Evolutionary conservation across 164 flowering plant species (phyloP), one percentile per base, ranked within the genome.

Genomic region (Echeveria elegans): DNA sequence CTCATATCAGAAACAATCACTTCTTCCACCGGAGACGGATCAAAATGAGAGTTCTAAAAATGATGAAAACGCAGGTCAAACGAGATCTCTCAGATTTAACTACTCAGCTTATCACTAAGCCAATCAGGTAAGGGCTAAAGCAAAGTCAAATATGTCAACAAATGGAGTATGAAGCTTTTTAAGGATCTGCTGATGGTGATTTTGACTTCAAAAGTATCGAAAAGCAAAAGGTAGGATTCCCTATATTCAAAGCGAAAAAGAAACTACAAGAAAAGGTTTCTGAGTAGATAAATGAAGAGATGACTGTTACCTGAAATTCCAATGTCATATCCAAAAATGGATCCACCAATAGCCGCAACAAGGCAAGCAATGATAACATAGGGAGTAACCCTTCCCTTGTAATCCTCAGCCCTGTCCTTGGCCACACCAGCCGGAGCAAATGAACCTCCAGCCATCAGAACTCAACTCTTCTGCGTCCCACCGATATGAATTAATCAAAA

Each of bases 281-380:
- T 62, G 40, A 30, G 11, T 11, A 2, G 6, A 10, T 3, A 36
- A 10, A 34, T 24, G 14, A 63, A 50, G 40, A 47, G 23, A 59
- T 38, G 9, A 21, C 18, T 45, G 60, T 31, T 37, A 83, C 89
- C 89, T 74, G 89, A 85, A 68, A 83, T 77, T 66, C 86, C 89
- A 64, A 85, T 76, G 41, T 85, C 89, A 80, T 85, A 85, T 6
- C 86, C 89, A 32, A 85, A 85, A 52, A 85, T 68, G 1, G 86
- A 78, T 29, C 89, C 86, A 24, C 89, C 89, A 64, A 77, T 45
- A 24, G 89, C 89, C 65, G 89, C 89, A 67, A 83, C 78, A 59
- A 83, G 14, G 72, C 89, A 85, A 37, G 89, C 75, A 56, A 85
- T 52, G 69, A 80, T 47, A 18, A 85, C 89, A 72, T 69, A 85